Percentiles rank a stretch among this genome's conserved stretches.
phyloP scores from a whole-genome alignment of 176 grass and related monocot genomes.

The Aechmea fasciata region DNA sequence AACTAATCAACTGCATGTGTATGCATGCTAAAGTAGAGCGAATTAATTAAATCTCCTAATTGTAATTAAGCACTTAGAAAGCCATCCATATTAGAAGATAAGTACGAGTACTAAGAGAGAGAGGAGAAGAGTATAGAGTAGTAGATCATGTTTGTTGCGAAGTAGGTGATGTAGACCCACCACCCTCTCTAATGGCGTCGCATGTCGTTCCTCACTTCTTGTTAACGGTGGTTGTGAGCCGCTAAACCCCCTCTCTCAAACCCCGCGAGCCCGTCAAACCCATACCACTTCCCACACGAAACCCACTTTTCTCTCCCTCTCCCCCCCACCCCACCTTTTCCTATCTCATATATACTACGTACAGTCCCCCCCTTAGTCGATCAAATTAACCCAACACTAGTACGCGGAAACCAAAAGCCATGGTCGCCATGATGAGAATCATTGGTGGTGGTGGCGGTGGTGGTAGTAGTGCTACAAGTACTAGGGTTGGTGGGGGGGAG shows the following conservation, averaged over 20 bases:
- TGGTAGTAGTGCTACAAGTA: too few relatives aligned
- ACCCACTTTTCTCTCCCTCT: too few relatives aligned
- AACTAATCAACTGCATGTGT: too few relatives aligned
- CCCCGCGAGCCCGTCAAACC: constrained; percentile 22
- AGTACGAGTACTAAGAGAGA: neutral
- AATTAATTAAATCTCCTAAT: too few relatives aligned
- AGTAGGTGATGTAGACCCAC: constrained; percentile 17
- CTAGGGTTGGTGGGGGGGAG: neutral
- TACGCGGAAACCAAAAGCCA: neutral
- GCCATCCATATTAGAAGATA: neutral
- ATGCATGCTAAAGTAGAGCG: too few relatives aligned
- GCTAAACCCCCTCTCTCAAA: constrained; percentile 18
- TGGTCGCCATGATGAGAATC: neutral
- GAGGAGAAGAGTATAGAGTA: constrained; percentile 2
- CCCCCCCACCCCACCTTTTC: neutral
- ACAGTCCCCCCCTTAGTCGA: constrained; percentile 1
- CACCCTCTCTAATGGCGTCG: constrained; percentile 11
- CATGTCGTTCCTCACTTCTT: constrained; percentile 6
- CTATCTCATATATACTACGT: constrained; percentile 10
- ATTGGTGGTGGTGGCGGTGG: too few relatives aligned
- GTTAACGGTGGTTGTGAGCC: constrained; percentile 16
- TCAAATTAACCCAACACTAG: constrained; percentile 7
- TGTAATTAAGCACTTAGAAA: too few relatives aligned
- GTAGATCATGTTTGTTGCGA: constrained; percentile 24
- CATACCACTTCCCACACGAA: neutral